Conservation (phyloP, 257 asterid genomes). For the Paraleonurus japonicus region DNA sequence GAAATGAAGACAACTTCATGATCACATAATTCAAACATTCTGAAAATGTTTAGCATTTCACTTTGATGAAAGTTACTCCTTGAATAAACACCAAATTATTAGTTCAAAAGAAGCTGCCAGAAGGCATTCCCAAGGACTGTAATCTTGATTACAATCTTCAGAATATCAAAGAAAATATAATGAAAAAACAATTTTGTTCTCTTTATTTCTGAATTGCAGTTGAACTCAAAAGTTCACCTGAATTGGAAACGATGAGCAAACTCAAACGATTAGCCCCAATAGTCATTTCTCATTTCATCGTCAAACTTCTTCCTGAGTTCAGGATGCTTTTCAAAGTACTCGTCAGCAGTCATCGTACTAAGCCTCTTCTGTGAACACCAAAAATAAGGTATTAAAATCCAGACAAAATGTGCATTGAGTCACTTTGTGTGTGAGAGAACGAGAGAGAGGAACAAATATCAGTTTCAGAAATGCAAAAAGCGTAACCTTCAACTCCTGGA, state of each 20-base stretch:
- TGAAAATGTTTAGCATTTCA: neutral
- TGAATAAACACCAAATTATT: slow-evolving; percentile 20
- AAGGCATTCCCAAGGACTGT: slow-evolving; percentile 22
- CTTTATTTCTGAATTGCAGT: slow-evolving; percentile 52
- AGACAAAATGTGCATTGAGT: neutral
- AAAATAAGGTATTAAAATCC: slow-evolving; percentile 26
- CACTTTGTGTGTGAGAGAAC: neutral
- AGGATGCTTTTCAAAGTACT: slow-evolving; percentile 89
- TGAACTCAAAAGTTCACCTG: slow-evolving; percentile 39
- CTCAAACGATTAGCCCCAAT: slow-evolving; percentile 53
- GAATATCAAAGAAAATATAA: slow-evolving; percentile 28
- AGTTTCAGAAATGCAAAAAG: neutral
- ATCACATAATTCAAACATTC: neutral
- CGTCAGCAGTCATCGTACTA: slow-evolving; percentile 96
- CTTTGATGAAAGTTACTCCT: slow-evolving; percentile 8
- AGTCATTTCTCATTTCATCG: slow-evolving; percentile 60
- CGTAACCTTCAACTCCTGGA: slow-evolving; percentile 80
- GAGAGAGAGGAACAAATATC: neutral
- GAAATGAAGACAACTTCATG: neutral
- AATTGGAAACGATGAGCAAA: slow-evolving; percentile 5
- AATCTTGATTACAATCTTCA: slow-evolving; percentile 34
- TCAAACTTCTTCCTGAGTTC: slow-evolving; percentile 82
- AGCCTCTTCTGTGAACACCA: slow-evolving; percentile 62
- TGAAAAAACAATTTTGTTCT: slow-evolving; percentile 24
- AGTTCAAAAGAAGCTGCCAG: slow-evolving; percentile 22